These are phyloP conservation scores for Diaporthe australafricana DNA, from an alignment of 2,329 filamentous ascomycete genomes.

Conservation along the genomic window DNA sequence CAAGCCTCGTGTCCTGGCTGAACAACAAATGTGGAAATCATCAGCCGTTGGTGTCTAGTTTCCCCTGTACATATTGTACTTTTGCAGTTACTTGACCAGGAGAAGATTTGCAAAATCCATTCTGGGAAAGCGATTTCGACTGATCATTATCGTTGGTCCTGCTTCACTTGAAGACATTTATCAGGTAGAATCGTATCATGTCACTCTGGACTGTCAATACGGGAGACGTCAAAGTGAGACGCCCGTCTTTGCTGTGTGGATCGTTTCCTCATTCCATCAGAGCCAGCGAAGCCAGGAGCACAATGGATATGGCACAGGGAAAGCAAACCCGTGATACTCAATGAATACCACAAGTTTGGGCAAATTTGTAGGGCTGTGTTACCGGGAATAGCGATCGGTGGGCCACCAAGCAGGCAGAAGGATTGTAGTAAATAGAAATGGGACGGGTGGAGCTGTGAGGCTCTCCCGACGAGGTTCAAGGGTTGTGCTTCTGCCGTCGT, in stretches of 20 bases:
- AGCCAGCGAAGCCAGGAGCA: too few relatives aligned
- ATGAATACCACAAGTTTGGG: too few relatives aligned
- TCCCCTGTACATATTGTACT: not conserved
- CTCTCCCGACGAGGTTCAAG: slow-evolving; percentile 13
- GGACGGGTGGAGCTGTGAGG: not conserved
- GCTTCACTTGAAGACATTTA: not conserved
- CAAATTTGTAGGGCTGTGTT: not conserved
- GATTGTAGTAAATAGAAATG: not conserved
- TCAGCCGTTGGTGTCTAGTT: not conserved
- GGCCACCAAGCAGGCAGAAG: not conserved
- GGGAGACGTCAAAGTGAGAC: not conserved
- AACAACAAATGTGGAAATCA: not conserved
- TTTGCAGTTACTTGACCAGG: too few relatives aligned
- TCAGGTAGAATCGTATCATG: not conserved
- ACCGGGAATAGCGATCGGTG: not conserved
- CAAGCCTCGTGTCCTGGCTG: not conserved
- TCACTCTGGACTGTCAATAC: too few relatives aligned
- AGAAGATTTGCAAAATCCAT: not conserved
- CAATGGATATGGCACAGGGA: too few relatives aligned
- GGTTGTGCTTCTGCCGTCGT: not conserved
- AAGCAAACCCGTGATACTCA: too few relatives aligned
- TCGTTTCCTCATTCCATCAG: too few relatives aligned
- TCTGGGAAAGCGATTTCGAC: not conserved
- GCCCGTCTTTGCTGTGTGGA: not conserved
- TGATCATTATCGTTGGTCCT: not conserved